phyloP scores from a whole-genome alignment of 1,139 yeast species.

The Yamadazyma dushanensis region DNA sequence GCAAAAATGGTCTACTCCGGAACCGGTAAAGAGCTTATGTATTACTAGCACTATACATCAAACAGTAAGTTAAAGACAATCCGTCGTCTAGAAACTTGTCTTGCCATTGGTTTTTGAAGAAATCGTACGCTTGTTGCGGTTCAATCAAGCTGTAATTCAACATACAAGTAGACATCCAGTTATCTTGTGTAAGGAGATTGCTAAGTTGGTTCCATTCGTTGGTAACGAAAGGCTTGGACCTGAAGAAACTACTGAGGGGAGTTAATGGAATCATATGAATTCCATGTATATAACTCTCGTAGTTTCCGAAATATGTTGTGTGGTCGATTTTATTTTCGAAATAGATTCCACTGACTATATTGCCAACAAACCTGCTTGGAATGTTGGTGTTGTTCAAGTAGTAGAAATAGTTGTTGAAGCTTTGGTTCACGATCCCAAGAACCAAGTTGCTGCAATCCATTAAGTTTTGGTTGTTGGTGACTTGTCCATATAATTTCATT shows the following conservation, averaged over 20 bases:
- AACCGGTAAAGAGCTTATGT: no score
- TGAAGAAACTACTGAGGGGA: constrained; percentile 78
- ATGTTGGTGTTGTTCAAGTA: constrained; percentile 50
- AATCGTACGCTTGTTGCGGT: constrained; percentile 19
- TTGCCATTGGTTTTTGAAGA: constrained; percentile 16
- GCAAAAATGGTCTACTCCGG: no score
- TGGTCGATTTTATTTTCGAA: constrained; percentile 84
- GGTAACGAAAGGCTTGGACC: constrained; percentile 64
- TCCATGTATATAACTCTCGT: constrained; percentile 82
- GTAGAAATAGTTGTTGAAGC: constrained; percentile 57
- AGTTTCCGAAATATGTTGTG: constrained; percentile 78
- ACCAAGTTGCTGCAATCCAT: constrained; percentile 67
- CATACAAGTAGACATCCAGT: constrained; percentile 25
- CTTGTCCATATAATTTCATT: constrained; percentile 71
- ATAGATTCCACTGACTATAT: constrained; percentile 67
- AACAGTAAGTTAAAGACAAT: constrained; percentile 24
- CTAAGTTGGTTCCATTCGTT: constrained; percentile 74
- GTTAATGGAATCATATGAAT: constrained; percentile 91
- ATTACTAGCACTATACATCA: constrained; percentile 22
- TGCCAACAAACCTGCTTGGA: constrained; percentile 54
- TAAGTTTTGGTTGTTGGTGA: constrained; percentile 61
- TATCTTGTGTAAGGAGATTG: constrained; percentile 14
- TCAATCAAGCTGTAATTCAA: constrained; percentile 24
- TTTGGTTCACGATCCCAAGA: constrained; percentile 56
- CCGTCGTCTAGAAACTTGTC: constrained; percentile 21